Conservation (phyloP, 2,329 filamentous ascomycete species). For the Bertia moriformis region DNA sequence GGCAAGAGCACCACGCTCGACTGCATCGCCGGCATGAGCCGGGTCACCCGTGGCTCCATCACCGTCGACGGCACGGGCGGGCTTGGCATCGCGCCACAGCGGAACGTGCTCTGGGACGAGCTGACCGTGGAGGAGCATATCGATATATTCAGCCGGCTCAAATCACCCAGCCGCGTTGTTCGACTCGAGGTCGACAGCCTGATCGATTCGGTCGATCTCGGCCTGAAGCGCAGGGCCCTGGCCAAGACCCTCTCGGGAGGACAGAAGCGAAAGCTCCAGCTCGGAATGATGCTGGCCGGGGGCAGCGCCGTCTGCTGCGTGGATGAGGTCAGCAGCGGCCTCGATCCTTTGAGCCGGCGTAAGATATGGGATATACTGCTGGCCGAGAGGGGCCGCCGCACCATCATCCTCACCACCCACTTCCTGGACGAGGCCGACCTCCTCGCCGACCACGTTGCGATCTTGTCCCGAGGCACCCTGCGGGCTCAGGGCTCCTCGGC, state of each 20-base stretch:
- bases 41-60: slow-evolving; percentile 62
- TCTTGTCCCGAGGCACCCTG: slow-evolving; percentile 70
- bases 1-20: slow-evolving; percentile 85
- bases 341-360: slow-evolving; percentile 71
- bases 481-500: slow-evolving; percentile 75
- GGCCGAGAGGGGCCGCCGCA: slow-evolving; percentile 66
- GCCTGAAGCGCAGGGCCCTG: slow-evolving; percentile 55
- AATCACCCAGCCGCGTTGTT: slow-evolving; percentile 36
- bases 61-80: slow-evolving; percentile 65
- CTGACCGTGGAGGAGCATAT: slow-evolving; percentile 78
- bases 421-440: slow-evolving; percentile 89
- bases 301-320: slow-evolving; percentile 79
- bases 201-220: slow-evolving; percentile 59
- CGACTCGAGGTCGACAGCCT: too few relatives aligned
- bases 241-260: slow-evolving; percentile 74
- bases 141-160: slow-evolving; percentile 68
- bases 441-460: slow-evolving; percentile 74
- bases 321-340: slow-evolving; percentile 77
- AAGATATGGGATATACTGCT: slow-evolving; percentile 93
- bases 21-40: slow-evolving; percentile 70
- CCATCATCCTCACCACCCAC: slow-evolving; percentile 79
- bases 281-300: slow-evolving; percentile 90
- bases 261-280: slow-evolving; percentile 80
- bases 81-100: slow-evolving; percentile 77
- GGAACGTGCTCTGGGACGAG: slow-evolving; percentile 87